phyloP scores from a whole-genome alignment of 176 grass and related monocot genomes.

The Triticum aestivum region IWGSC_CS_RefSeq_v2.1 NC_057796.1:483189357-483189856 shows the following conservation, averaged over 20 bases:
- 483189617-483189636: conserved; percentile 76
- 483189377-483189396: neutral
- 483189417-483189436: conserved; percentile 48
- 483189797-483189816: conserved; percentile 98
- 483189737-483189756: conserved; percentile 88
- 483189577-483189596: conserved; percentile 68
- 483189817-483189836: conserved; percentile 65
- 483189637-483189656: conserved; percentile 54
- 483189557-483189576: conserved; percentile 66
- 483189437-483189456: conserved; percentile 75
- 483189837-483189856: conserved; percentile 85
- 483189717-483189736: conserved; percentile 87
- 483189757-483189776: conserved; percentile 93
- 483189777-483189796: conserved; percentile 93
- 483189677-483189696: conserved; percentile 82
- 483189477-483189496: conserved; percentile 71
- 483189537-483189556: conserved; percentile 90
- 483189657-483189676: conserved; percentile 87
- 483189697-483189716: conserved; percentile 88
- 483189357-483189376: neutral
- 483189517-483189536: conserved; percentile 79
- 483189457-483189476: conserved; percentile 65
- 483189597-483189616: conserved; percentile 77
- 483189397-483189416: neutral
- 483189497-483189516: conserved; percentile 82